Conservation (phyloP, 2,329 filamentous ascomycete species). For the Penicillium sp. region DNA sequence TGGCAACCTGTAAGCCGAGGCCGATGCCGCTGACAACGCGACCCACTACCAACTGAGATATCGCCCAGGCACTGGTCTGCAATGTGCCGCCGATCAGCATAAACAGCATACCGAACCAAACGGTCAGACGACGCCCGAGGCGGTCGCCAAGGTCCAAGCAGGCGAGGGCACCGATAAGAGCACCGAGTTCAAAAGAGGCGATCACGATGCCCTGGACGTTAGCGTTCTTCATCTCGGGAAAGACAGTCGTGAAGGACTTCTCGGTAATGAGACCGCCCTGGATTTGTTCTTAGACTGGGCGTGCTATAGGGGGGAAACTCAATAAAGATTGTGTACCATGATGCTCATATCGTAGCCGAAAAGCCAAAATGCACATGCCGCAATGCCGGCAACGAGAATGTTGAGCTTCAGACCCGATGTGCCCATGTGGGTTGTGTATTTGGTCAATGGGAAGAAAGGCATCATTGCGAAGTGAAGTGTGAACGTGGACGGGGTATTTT, state of each 20-base stretch:
- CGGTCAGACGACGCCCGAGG: conserved; percentile 6
- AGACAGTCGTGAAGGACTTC: background rate
- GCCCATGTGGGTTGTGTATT: background rate
- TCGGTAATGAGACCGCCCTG: background rate
- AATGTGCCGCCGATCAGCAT: conserved; percentile 6
- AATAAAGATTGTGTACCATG: background rate
- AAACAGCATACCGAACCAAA: conserved; percentile 5
- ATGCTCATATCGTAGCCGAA: background rate
- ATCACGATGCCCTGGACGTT: conserved; percentile 10
- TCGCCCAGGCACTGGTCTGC: conserved; percentile 4
- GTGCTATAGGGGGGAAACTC: background rate
- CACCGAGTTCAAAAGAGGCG: conserved; percentile 9
- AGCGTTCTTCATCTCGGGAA: conserved; percentile 3
- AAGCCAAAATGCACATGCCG: background rate
- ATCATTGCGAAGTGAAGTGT: background rate
- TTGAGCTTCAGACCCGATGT: background rate
- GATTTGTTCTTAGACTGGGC: background rate
- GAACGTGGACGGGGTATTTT: background rate
- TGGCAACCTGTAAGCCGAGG: conserved; percentile 8
- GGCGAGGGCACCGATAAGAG: conserved; percentile 4
- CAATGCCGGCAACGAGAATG: background rate
- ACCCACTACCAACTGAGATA: conserved; percentile 6
- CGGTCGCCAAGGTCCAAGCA: conserved; percentile 7
- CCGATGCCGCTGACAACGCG: conserved; percentile 6
- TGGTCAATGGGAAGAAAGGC: background rate